Percentiles rank a stretch among this genome's conserved stretches.
Evolutionary conservation across 179 eudicot genomes (phyloP).

Genomic region (Beta corolliflora): DNA sequence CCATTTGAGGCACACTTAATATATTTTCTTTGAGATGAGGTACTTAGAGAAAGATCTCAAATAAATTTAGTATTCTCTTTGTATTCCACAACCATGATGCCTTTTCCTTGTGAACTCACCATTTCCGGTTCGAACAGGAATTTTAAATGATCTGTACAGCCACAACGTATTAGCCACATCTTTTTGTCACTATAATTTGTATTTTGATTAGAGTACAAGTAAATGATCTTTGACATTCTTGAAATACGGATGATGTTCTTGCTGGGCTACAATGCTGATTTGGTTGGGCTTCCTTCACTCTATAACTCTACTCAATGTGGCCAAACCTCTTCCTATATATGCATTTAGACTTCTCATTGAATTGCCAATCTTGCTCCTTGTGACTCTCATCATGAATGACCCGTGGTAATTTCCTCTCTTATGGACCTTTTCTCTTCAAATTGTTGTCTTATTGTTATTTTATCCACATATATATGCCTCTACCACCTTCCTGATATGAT

Average conservation of each 20-base stretch:
- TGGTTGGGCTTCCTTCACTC: neutral
- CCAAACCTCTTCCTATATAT: conserved; percentile 1
- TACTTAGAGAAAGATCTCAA: too few species aligned
- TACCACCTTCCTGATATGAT: neutral
- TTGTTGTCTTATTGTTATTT: neutral
- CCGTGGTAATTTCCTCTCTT: neutral
- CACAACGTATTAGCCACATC: conserved; percentile 23
- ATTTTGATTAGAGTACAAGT: neutral
- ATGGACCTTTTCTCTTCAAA: neutral
- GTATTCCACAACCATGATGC: too few species aligned
- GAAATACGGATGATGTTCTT: neutral
- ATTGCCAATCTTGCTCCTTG: neutral
- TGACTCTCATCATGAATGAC: neutral
- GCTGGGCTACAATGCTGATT: neutral
- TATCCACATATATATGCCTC: neutral
- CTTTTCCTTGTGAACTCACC: too few species aligned
- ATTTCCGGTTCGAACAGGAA: too few species aligned
- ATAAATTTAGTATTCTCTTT: too few species aligned
- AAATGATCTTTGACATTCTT: neutral
- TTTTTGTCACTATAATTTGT: neutral
- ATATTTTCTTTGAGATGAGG: too few species aligned
- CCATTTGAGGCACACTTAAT: too few species aligned
- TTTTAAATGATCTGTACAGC: conserved; percentile 10
- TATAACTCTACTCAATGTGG: neutral
- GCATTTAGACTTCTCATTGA: conserved; percentile 13